A percentile compares a stretch with the other conserved stretches of the same genome.
Conservation (phyloP, 78 protist species). For the Tieghemostelium lacteum region DNA sequence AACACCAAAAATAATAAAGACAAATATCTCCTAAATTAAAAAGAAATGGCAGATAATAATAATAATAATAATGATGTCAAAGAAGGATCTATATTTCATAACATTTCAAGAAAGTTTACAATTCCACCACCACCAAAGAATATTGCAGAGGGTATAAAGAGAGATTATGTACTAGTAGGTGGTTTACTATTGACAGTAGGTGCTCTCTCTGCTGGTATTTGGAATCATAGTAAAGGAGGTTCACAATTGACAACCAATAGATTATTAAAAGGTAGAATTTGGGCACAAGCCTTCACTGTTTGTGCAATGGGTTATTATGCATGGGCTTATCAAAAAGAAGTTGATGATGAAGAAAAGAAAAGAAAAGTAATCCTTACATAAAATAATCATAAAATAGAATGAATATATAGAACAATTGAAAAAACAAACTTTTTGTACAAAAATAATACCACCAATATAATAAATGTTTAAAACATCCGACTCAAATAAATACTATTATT, state of each 20-base stretch:
- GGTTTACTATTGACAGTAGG: conserved; percentile 13
- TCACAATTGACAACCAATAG: conserved; percentile 11
- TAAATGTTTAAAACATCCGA: background rate
- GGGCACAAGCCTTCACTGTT: conserved; percentile 69
- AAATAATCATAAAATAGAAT: background rate
- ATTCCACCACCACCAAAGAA: conserved; percentile 77
- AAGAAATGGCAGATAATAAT: background rate
- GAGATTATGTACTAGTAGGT: conserved; percentile 67
- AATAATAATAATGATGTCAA: background rate
- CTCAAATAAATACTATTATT: no score
- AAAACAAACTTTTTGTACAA: background rate
- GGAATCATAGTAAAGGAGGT: conserved; percentile 57
- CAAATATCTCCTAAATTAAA: background rate
- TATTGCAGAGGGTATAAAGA: conserved; percentile 44
- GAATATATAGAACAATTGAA: background rate
- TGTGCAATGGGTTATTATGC: conserved; percentile 67
- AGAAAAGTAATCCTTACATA: conserved; percentile 66
- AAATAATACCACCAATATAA: background rate
- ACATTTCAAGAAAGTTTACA: conserved; percentile 35
- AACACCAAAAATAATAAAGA: no score
- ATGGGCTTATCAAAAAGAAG: conserved; percentile 8
- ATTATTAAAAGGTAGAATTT: conserved; percentile 55
- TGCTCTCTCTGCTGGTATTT: conserved; percentile 46
- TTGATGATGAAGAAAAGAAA: conserved; percentile 38
- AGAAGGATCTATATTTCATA: background rate